Percentiles rank a stretch among this genome's conserved stretches.
These are phyloP conservation scores for Hypocrella siamensis DNA, from an alignment of 2,329 filamentous ascomycete species.

Conservation along the genomic window DNA sequence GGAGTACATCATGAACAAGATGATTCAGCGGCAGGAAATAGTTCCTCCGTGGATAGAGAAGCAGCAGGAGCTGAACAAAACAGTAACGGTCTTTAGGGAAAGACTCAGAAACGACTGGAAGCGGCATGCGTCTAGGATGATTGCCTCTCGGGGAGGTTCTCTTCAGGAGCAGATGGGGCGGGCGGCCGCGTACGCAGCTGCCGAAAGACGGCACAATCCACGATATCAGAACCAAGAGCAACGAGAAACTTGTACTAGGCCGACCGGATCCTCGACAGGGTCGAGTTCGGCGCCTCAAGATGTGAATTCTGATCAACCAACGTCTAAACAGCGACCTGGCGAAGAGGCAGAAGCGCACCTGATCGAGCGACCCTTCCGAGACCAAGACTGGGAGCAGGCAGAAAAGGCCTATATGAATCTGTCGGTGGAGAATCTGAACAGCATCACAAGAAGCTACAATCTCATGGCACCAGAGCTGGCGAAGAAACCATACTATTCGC, in stretches of 20 bases:
- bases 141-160: conserved; percentile 61
- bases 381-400: conserved; percentile 56
- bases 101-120: conserved; percentile 73
- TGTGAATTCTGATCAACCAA: background rate
- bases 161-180: conserved; percentile 56
- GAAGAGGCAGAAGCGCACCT: background rate
- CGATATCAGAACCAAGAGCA: conserved; percentile 10
- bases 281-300: background rate
- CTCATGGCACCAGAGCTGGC: conserved; percentile 84
- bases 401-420: conserved; percentile 64
- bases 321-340: too few relatives aligned
- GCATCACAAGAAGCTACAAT: conserved; percentile 75
- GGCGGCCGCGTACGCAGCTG: conserved; percentile 59
- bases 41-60: conserved; percentile 98
- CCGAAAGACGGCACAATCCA: conserved; percentile 54
- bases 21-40: conserved; percentile 91
- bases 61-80: conserved; percentile 71
- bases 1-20: conserved; percentile 96
- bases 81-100: conserved; percentile 53
- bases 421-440: conserved; percentile 64
- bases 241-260: background rate
- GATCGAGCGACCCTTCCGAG: conserved; percentile 52
- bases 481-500: conserved; percentile 79
- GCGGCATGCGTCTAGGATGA: conserved; percentile 63
- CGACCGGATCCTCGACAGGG: background rate